Percentiles rank a stretch among this genome's conserved stretches.
These are phyloP conservation scores for Gnaphalium uliginosum DNA, from an alignment of 129 eudicot species.

Conservation along the genomic window DNA sequence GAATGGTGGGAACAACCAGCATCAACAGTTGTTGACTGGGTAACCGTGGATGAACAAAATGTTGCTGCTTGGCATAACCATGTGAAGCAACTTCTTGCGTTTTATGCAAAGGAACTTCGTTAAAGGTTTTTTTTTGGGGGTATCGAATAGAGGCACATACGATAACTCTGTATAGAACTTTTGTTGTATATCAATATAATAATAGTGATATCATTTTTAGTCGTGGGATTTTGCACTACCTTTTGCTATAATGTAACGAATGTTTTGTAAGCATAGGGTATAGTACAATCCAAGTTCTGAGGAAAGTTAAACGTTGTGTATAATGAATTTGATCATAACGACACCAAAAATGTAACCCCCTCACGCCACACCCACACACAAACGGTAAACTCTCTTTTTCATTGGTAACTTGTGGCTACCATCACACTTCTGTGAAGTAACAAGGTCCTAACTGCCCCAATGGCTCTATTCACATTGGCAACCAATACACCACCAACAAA, in stretches of 20 bases:
- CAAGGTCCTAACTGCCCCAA: conserved; percentile 49
- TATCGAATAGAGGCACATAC: neutral
- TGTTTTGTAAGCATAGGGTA: neutral
- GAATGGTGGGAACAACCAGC: conserved; percentile 99
- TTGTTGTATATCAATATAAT: neutral
- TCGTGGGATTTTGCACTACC: neutral
- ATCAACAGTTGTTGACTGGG: conserved; percentile 97
- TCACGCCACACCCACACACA: neutral
- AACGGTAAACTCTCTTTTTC: neutral
- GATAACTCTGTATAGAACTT: neutral
- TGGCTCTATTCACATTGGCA: conserved; percentile 23
- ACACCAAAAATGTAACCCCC: neutral
- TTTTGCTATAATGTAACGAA: neutral
- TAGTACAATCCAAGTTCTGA: neutral
- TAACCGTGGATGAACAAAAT: conserved; percentile 80
- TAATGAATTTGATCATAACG: neutral
- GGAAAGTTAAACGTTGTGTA: neutral
- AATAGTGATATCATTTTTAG: neutral
- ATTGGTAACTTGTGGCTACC: conserved; percentile 39
- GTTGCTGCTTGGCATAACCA: conserved; percentile 91
- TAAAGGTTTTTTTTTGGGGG: neutral
- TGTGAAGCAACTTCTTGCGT: conserved; percentile 91
- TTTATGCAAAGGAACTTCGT: conserved; percentile 58
- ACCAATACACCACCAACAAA: conserved; percentile 36
- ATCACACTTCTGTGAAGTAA: conserved; percentile 62